Base-by-base conservation (phyloP, 208 protist species). In the Leishmania amazonensis region DNA sequence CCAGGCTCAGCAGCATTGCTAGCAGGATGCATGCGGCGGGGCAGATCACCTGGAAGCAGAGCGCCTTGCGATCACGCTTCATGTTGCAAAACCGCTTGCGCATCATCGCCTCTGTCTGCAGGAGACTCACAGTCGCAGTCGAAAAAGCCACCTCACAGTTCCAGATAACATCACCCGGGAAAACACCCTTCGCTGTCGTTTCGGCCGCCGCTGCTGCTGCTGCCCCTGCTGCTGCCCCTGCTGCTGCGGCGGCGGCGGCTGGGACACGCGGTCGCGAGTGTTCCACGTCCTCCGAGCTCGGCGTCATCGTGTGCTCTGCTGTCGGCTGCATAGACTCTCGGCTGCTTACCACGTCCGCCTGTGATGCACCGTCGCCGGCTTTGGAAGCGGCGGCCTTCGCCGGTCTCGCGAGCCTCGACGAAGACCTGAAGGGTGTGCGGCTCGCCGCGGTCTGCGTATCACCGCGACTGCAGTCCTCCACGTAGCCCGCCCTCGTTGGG, bases 21-120 rank as follows among this genome's bases (percentile, higher is more conserved):
- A 95, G 53, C 49, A 94, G 80, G n/a, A 95, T 67, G 57, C 87
- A 90, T 21, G 87, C 47, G 62, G 91, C 87, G 11, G 93, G 93
- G 40, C 81, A 89, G 64, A 91, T 49, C 54, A 95, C 72, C 70
- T 95, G 91, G 75, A 94, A 91, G 45, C 81, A 85, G 74, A 90
- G 79, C 83, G 86, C 86, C 49, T 83, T 72, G n/a, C 83, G 85
- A 78, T 96, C 93, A 1, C 93, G 87, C 19, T 83, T 73, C 19
- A 88, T 24, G 83, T 83, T 88, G 47, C 83, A 81, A 15, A 94
- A 79, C 40, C 93, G 88, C 76, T 94, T 93, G 15, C 40, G 31
- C 65, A 93, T 35, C 84, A 93, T 58, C 17, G 90, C 82, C 47
- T 42, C 38, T 53, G 85, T 81, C 79, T 91, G 89, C 77, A 86